Conservation (phyloP, 371 early-diverging fungal genomes). For the Mucor irregularis region DNA sequence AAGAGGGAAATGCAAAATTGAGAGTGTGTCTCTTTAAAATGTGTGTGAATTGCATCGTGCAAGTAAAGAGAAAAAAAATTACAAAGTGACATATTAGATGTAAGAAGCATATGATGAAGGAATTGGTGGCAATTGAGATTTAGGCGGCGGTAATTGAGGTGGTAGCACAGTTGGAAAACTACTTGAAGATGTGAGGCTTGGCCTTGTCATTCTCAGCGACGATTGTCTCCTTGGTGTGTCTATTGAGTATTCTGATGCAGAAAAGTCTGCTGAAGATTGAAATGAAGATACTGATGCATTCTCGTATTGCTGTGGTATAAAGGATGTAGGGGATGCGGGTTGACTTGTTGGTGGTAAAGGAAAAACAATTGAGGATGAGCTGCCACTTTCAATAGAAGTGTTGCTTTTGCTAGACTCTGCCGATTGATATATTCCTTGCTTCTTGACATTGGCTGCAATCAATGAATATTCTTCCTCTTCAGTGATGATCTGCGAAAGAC, state of each 20-base stretch:
- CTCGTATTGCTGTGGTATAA: background rate
- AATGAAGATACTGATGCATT: background rate
- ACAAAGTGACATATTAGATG: background rate
- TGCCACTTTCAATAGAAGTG: background rate
- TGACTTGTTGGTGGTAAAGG: background rate
- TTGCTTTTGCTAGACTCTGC: constrained; percentile 1
- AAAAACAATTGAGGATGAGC: background rate
- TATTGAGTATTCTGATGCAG: too few relatives aligned
- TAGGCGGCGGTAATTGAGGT: constrained; percentile 28
- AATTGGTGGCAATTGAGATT: constrained; percentile 22
- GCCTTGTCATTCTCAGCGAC: background rate
- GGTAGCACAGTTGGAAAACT: constrained; percentile 9
- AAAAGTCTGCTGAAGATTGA: background rate
- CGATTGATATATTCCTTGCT: background rate
- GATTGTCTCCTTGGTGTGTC: background rate
- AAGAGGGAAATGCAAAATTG: too few relatives aligned
- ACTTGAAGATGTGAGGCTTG: background rate
- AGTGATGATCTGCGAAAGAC: constrained; percentile 10
- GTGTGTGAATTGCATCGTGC: background rate
- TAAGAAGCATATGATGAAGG: constrained; percentile 17
- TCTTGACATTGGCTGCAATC: background rate
- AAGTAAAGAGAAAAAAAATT: background rate
- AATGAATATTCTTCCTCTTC: constrained; percentile 24
- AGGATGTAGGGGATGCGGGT: constrained; percentile 7
- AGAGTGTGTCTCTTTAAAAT: too few relatives aligned